These are phyloP conservation scores for Vigna reflexopilosa DNA, from an alignment of 306 rosid genomes.

Conservation along the genomic window DNA sequence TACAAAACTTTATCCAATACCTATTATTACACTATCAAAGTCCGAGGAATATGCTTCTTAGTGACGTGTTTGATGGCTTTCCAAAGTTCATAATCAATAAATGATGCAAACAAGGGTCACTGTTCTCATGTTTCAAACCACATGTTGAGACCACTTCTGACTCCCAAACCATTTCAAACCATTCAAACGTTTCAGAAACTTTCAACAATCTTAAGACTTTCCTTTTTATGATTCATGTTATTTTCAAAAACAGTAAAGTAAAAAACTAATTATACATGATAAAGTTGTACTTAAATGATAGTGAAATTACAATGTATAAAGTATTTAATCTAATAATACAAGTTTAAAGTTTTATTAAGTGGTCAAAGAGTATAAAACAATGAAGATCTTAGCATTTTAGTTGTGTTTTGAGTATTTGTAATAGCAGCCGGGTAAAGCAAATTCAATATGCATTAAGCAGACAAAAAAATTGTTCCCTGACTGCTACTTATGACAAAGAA, in stretches of 20 bases:
- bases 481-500: slow-evolving; percentile 13
- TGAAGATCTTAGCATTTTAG: background rate
- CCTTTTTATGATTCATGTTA: too few species aligned
- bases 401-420: background rate
- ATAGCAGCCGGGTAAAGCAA: background rate
- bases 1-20: background rate
- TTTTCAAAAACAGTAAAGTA: too few species aligned
- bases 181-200: background rate
- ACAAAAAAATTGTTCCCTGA: background rate
- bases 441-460: background rate
- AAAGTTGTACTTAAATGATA: too few species aligned
- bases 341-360: too few species aligned
- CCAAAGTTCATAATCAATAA: background rate
- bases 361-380: background rate
- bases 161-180: background rate
- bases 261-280: too few species aligned
- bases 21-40: background rate
- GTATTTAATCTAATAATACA: background rate
- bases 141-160: background rate
- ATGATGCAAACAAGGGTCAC: background rate
- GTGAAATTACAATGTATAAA: background rate
- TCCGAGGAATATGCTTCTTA: background rate
- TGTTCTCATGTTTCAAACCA: background rate
- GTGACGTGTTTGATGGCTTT: background rate
- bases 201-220: too few species aligned